Base-by-base conservation (phyloP, 2,329 filamentous ascomycete genomes). In the Fonsecaea erecta region DNA sequence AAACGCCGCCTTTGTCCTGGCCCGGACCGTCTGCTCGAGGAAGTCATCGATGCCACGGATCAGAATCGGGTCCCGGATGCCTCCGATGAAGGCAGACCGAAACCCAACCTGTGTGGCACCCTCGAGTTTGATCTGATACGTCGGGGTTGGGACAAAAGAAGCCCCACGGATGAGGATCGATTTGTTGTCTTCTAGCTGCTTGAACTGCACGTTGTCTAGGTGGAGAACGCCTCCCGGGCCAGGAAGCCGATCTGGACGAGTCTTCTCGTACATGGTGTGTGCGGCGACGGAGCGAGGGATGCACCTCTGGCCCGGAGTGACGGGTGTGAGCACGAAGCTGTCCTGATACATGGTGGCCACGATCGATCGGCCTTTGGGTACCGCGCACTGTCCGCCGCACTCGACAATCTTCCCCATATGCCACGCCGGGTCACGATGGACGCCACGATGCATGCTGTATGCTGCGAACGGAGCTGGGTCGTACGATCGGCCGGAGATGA, bases 391-490 rank as follows among this genome's bases (percentile, higher is more conserved):
- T 0, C 69, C 79, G 6, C 83, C 83, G 24, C 83, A 86, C 66
- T 85, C 84, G 73, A 85, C 76, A 8, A 85, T 82, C 74, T 86
- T 85, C 6, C 84, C 84, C 81, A 86, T 84, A 51, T 62, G 59
- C 59, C 32, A 62, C 48, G 51, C 51, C 18, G 59, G 34, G 16
- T 32, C 14, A 11, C 32, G 34, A 46, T 43, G 28, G 3, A 52
- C 58, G 30, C 66, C 85, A 9, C 72, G 71, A 55, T 73, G 75
- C 1, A 78, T 69, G 28, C 72, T 77, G 64, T 77, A 80, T 1
- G 76, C 79, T 1, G 75, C 75, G 67, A 76, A 81, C 0, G 79
- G 79, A 0, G 76, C 71, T 0, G 79, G 79, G 60, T 81, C 79
- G 62, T 81, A 80, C 2, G 73, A 73, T 0, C 78, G 71, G 0